phyloP scores from a whole-genome alignment of 768 basidiomycete species.

The Daedaleopsis sinensis region DNA sequence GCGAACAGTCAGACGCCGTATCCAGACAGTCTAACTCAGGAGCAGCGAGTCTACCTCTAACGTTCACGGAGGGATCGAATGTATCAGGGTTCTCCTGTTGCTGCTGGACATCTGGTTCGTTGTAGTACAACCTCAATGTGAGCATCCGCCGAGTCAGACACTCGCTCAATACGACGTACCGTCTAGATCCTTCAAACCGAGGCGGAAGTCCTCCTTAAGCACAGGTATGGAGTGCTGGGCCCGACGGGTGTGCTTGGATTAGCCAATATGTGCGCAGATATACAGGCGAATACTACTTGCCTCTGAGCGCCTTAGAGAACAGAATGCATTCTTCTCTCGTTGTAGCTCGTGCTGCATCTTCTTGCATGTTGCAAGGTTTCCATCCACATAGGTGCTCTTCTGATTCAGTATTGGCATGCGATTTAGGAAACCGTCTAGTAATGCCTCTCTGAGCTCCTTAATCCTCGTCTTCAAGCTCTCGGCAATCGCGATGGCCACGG shows the following conservation, averaged over 20 bases:
- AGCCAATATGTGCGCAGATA: background rate
- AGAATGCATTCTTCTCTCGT: conserved; percentile 62
- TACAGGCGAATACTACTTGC: conserved; percentile 20
- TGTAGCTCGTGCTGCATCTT: conserved; percentile 38
- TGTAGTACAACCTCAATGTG: too few relatives aligned
- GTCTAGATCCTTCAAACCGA: conserved; percentile 61
- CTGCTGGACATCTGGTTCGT: conserved; percentile 52
- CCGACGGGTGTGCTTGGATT: conserved; percentile 4
- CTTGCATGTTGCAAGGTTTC: conserved; percentile 39
- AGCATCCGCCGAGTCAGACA: too few relatives aligned
- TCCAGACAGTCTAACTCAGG: too few relatives aligned
- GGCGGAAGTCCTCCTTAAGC: conserved; percentile 61
- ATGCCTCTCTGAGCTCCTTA: conserved; percentile 40
- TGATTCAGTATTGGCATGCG: conserved; percentile 42
- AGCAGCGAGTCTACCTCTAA: too few relatives aligned
- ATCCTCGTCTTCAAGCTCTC: conserved; percentile 51
- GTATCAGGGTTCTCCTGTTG: conserved; percentile 57
- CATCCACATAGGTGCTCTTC: conserved; percentile 46
- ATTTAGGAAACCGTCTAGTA: conserved; percentile 43
- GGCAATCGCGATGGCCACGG: conserved; percentile 41
- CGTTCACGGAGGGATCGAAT: conserved; percentile 53
- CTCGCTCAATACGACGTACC: conserved; percentile 43
- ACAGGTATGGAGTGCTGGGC: conserved; percentile 55
- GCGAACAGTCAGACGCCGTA: too few relatives aligned
- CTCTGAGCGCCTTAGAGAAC: conserved; percentile 59